A percentile compares a stretch with the other conserved stretches of the same genome.
Conservation (phyloP, 345 rosid species). For the Populus alba region DNA sequence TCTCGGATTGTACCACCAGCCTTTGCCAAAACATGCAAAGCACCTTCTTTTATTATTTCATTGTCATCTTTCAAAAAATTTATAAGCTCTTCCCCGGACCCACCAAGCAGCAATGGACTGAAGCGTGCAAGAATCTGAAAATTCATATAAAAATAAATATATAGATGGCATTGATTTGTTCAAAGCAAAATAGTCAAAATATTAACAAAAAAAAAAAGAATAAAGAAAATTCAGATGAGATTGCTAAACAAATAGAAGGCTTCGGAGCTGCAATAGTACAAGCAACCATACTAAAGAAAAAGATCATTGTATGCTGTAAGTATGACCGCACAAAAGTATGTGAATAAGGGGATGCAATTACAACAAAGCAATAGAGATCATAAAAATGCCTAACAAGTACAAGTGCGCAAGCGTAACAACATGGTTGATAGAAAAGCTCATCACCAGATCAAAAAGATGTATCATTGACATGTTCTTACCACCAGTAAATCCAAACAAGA, state of each 20-base stretch:
- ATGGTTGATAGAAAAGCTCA: not conserved
- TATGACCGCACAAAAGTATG: not conserved
- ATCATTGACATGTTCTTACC: constrained; percentile 48
- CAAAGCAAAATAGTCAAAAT: not conserved
- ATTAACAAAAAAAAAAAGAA: not conserved
- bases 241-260: not conserved
- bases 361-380: not conserved
- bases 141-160: constrained; percentile 10
- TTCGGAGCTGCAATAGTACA: not conserved
- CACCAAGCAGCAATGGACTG: constrained; percentile 74
- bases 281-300: not conserved
- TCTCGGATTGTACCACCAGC: constrained; percentile 96
- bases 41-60: constrained; percentile 84
- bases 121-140: constrained; percentile 81
- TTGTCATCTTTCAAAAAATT: constrained; percentile 77
- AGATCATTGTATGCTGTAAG: too few species aligned
- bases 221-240: not conserved
- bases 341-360: not conserved
- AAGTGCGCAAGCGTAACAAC: not conserved
- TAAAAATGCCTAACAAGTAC: not conserved
- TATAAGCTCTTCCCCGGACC: constrained; percentile 78
- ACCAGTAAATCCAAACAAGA: constrained; percentile 90
- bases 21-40: constrained; percentile 84
- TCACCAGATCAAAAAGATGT: not conserved
- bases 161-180: not conserved